Percentiles rank a stretch among this genome's conserved stretches.
phyloP scores from a whole-genome alignment of 192 early-diverging fungal genomes.

The Dispira parvispora region DNA sequence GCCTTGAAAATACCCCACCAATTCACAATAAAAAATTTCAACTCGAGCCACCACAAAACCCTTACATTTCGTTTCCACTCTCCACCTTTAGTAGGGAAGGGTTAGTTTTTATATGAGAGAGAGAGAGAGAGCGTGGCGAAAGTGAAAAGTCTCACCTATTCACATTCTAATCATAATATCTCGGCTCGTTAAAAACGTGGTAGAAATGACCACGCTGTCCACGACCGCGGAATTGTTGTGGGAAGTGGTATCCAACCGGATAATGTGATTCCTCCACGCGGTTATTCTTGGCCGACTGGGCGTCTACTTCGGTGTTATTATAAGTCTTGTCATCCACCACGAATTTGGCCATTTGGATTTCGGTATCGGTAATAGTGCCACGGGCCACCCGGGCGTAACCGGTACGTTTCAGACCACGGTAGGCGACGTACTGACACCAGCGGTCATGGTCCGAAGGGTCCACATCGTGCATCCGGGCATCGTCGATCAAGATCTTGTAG shows the following conservation, averaged over 20 bases:
- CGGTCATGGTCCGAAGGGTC: conserved; percentile 59
- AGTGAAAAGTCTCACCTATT: background rate
- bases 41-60: too few species aligned
- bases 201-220: conserved; percentile 57
- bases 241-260: conserved; percentile 37
- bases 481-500: conserved; percentile 45
- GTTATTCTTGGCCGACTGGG: conserved; percentile 35
- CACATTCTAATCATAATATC: conserved; percentile 36
- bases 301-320: conserved; percentile 15
- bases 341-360: conserved; percentile 69
- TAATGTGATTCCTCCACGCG: conserved; percentile 39
- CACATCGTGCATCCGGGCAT: conserved; percentile 55
- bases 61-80: too few species aligned
- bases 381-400: conserved; percentile 63
- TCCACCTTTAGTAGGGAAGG: too few species aligned
- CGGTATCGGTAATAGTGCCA: conserved; percentile 67
- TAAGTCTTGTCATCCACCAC: conserved; percentile 23
- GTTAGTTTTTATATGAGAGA: too few species aligned
- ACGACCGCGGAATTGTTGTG: conserved; percentile 41
- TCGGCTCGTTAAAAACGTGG: conserved; percentile 63
- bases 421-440: conserved; percentile 74
- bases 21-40: too few species aligned
- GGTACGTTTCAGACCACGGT: conserved; percentile 51
- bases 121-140: too few species aligned
- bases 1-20: too few species aligned